Evolutionary conservation across 345 rosid genomes (phyloP), one percentile per base, ranked within the genome.

Genomic region (Salix dunnii): DNA sequence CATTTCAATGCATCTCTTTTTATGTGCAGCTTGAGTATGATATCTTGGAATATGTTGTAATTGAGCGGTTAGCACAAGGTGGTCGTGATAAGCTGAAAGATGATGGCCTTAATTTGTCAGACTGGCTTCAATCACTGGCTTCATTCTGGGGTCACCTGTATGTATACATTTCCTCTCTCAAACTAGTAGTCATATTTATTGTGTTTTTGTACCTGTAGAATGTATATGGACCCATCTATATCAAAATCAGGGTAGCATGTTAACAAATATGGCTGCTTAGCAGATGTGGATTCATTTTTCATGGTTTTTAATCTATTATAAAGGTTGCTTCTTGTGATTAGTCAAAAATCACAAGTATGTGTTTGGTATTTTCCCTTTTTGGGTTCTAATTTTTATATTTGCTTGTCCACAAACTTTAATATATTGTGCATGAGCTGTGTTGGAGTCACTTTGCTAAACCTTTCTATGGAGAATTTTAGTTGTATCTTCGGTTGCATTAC

Each of bases 61-160:
- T 96, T 83, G 99, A 96, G 86, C 92, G 98, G 25, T 80, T 96
- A 83, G 97, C 87, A 38, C 98, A 87, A 92, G 88, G 91, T 31
- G 99, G 99, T 71, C 98, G 98, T 51, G 97, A 90, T 83, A 96
- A 96, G 87, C 89, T 96, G 48, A 96, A 94, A 85, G 99, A 96
- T 75, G 99, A 96, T 74, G 99, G 99, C 77, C 90, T 96, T 82
- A 93, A 96, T 86, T 82, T 96, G 83, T 96, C 99, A 27, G 99
- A 96, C 78, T 96, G 99, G 99, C 97, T 96, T 78, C 99, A 94
- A 75, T 94, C 98, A 1, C 71, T 96, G 93, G 99, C 99, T 71
- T 96, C 99, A 46, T 96, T 96, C 84, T 96, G 98, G 99, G 99
- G 99, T 84, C 99, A 94, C 89, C 89, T 96, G 99, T 96, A 92